Evolutionary conservation across 2,329 filamentous ascomycete genomes (phyloP), one percentile per base, ranked within the genome.

Genomic region (Aspergillus pseudoglaucus): DNA sequence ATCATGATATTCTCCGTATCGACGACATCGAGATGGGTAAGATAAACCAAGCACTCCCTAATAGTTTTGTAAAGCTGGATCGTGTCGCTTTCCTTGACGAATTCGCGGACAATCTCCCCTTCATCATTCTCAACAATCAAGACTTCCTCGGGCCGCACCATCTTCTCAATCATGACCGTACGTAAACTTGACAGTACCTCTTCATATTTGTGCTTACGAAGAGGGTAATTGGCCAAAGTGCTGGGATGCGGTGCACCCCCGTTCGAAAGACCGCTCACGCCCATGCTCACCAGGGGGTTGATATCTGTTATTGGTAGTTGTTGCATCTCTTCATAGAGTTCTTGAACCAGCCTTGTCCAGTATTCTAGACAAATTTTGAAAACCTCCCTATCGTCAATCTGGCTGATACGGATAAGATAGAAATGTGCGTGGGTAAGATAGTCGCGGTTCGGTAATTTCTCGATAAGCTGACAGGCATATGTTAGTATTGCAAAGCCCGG

Each of bases 351-450:
- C 72, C 96, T 97, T 33, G 94, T 93, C 93, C 93, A 98, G 75
- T 98, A 98, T 68, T 98, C 94, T 53, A 98, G 77, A 66, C 88
- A 95, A 63, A 98, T 98, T 79, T 98, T 98, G 82, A 98, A 98
- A 55, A 98, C 95, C 69, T 98, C 93, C 47, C 93, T 85, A 64
- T 98, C 94, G 58, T 98, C 93, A 57, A 98, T 98, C 73, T 98
- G 90, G 42, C 90, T 96, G 69, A 98, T 96, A 53, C 91, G 85
- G 63, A 98, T 96, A 12, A 98, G 83, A 70, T 98, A 98, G 71
- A 95, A 97, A 71, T 98, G 93, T 15, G 89, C 91, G 64, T 98
- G 93, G 1, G 89, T 88, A 39, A 98, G 84, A 69, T 88, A 98
- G 62, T 98, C 93, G 57, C 85, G 82, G 71, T 97, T 97, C 22